phyloP scores from a whole-genome alignment of 208 protist species.

The Wallacemonas sp. region DNA sequence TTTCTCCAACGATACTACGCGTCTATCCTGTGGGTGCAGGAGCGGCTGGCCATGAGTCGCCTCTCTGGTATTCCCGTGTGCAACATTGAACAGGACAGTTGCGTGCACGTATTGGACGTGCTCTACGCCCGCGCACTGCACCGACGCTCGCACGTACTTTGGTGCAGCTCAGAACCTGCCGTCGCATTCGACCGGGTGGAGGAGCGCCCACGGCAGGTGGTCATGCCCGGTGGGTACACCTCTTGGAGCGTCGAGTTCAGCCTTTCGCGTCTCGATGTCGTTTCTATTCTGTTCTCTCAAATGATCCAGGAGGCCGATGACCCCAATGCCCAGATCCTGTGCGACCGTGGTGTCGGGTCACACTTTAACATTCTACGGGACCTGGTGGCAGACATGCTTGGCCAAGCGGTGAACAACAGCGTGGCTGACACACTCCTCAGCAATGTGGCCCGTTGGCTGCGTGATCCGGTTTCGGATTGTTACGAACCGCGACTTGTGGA shows the following conservation, averaged over 20 bases:
- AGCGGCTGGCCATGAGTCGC: constrained; percentile 80
- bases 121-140: constrained; percentile 81
- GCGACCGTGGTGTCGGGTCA: constrained; percentile 77
- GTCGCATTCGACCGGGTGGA: constrained; percentile 80
- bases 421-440: constrained; percentile 71
- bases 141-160: constrained; percentile 73
- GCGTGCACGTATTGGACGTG: constrained; percentile 83
- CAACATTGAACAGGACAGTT: constrained; percentile 87
- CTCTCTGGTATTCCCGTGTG: constrained; percentile 80
- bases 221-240: constrained; percentile 77
- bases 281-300: constrained; percentile 88
- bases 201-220: constrained; percentile 75
- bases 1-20: constrained; percentile 84
- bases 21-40: constrained; percentile 79
- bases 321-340: constrained; percentile 65
- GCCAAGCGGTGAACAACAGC: constrained; percentile 61
- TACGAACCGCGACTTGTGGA: constrained; percentile 88
- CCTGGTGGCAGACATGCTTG: constrained; percentile 80
- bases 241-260: constrained; percentile 88
- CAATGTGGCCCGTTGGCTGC: constrained; percentile 86
- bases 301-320: constrained; percentile 88
- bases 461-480: constrained; percentile 68
- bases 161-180: constrained; percentile 64
- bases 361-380: constrained; percentile 92
- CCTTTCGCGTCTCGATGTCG: constrained; percentile 84